These are phyloP conservation scores for Neobulgaria alba DNA, from an alignment of 2,329 filamentous ascomycete species.

Conservation along the genomic window DNA sequence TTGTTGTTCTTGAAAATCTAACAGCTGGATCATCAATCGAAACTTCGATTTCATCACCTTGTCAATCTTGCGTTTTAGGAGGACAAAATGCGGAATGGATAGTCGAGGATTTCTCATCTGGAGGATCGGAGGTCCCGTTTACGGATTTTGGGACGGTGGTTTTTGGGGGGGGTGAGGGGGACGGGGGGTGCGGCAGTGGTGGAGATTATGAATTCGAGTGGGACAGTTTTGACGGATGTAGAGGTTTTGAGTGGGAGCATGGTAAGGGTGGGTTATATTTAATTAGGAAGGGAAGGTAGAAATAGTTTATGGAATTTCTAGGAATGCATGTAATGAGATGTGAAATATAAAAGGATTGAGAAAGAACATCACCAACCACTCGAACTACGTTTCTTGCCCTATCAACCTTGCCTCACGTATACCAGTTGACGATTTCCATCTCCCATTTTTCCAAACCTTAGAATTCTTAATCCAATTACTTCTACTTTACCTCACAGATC, in stretches of 20 bases:
- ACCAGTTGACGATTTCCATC: no score
- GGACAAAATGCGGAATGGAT: constrained; percentile 44
- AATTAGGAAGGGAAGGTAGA: no score
- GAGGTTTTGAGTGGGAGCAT: neutral
- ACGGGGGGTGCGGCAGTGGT: neutral
- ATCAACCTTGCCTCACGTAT: no score
- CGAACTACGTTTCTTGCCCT: no score
- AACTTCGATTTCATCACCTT: constrained; percentile 33
- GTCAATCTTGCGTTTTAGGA: constrained; percentile 28
- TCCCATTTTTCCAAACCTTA: no score
- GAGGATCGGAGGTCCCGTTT: constrained; percentile 34
- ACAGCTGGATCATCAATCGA: constrained; percentile 35
- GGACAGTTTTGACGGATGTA: neutral
- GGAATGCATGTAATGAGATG: no score
- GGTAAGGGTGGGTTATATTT: neutral
- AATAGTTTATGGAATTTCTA: no score
- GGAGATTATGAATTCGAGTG: neutral
- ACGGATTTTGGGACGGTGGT: constrained; percentile 34
- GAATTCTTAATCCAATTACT: no score
- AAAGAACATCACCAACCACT: no score
- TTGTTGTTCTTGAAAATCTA: constrained; percentile 37
- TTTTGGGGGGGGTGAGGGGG: neutral
- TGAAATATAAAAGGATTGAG: no score
- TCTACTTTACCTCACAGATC: no score
- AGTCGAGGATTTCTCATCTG: constrained; percentile 39